Percentiles rank a stretch among this genome's conserved stretches.
These are phyloP conservation scores for Volvariella volvacea DNA, from an alignment of 1,284 basidiomycete genomes.

Conservation along the genomic window DNA sequence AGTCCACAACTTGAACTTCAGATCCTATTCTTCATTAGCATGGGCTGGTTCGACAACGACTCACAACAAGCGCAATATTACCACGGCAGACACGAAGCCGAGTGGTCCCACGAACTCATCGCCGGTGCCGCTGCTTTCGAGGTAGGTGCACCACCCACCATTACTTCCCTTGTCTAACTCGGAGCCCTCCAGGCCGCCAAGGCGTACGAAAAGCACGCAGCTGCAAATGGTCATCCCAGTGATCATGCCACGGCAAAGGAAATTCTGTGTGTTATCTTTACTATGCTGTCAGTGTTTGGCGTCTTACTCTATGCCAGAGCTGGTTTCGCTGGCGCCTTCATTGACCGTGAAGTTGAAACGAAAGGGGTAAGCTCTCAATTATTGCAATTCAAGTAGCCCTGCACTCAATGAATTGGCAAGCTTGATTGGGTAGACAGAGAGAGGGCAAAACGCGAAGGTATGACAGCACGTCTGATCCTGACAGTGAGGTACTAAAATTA, in stretches of 20 bases:
- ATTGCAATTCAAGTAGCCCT: neutral
- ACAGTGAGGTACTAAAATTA: too few species aligned
- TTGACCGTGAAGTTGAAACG: conserved; percentile 41
- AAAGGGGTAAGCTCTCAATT: conserved; percentile 44
- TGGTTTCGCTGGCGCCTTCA: conserved; percentile 35
- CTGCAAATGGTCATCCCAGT: conserved; percentile 35
- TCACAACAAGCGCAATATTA: conserved; percentile 44
- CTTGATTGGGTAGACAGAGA: conserved; percentile 36
- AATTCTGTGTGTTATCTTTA: conserved; percentile 20
- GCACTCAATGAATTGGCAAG: conserved; percentile 11
- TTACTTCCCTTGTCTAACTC: neutral
- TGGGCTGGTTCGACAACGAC: conserved; percentile 48
- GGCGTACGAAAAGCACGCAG: conserved; percentile 46
- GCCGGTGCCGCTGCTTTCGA: conserved; percentile 52
- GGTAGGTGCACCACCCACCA: conserved; percentile 21
- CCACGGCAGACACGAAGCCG: conserved; percentile 40
- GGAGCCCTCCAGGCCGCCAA: conserved; percentile 44
- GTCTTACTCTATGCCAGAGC: conserved; percentile 26
- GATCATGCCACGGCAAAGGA: conserved; percentile 40
- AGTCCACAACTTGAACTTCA: neutral
- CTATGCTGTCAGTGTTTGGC: conserved; percentile 23
- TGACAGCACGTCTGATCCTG: conserved; percentile 15
- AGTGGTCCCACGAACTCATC: conserved; percentile 59
- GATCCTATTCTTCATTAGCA: conserved; percentile 17
- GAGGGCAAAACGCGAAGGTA: conserved; percentile 36